Evolutionary conservation across 495 filamentous ascomycete species (phyloP), one percentile per base, ranked within the genome.

Genomic region (Beverwykella pulmonaria): DNA sequence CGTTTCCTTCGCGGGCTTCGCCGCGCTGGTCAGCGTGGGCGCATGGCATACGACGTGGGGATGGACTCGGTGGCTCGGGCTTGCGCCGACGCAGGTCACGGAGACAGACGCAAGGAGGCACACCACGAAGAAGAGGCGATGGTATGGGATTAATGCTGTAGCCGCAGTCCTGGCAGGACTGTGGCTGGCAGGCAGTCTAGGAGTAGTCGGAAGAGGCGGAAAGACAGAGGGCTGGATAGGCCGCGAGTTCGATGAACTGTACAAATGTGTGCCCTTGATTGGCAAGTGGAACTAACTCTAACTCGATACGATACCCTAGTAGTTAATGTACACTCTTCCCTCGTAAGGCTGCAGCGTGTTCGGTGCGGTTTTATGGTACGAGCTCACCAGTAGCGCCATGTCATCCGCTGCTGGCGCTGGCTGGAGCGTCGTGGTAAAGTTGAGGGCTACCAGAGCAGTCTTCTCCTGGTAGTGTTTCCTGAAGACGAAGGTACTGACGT

Each of bases 31-130:
- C 23, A 82, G 82, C 3, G 76, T 89, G 0, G 90, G 86, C 6
- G 86, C 82, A 20, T 92, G 87, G 64, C 93, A 97, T 79, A 85
- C 92, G 68, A 84, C 91, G 23, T 95, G 91, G 82, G 93, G 93
- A 0, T 85, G 84, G 81, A 89, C 90, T 19, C 86, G 84, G 74
- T 94, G 90, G 90, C 79, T 91, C 70, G 80, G 83, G 6, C 74
- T 78, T 47, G 72, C 81, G 49, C 84, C 82, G 39, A 73, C 73
- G 5, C 75, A 79, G 50, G 75, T 75, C 53, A 75, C 71, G 62
- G 79, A 80, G 32, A 79, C 77, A 65, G 82, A 80, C 32, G 73
- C 79, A n/a, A 77, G 82, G 75, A 78, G 71, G 77, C 78, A 76
- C 71, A 72, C 77, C 30, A 78, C 79, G 68, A 86, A 79, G 75